Evolutionary conservation across 164 flowering plant genomes (phyloP), one percentile per base, ranked within the genome.

Genomic region (Stephania yunnanensis): DNA sequence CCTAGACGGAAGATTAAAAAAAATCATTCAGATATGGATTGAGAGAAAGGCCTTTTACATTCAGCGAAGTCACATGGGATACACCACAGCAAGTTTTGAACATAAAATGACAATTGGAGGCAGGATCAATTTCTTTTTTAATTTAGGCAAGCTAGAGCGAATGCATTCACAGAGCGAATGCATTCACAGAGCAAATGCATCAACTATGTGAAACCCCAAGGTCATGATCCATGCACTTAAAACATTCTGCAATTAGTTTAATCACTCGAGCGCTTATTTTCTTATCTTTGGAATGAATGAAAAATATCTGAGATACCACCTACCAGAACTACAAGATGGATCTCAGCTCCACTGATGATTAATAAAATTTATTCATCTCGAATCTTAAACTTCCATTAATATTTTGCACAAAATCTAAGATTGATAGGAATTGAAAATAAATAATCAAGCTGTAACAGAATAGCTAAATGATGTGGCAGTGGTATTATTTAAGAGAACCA

Each of bases 1-100:
- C 98, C 98, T 95, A 84, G 48, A 85, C 63, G 70, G 31, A 63
- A 71, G n/a, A 71, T 22, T 58, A 42, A 10, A 53, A 65, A 25
- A 53, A 50, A 10, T 29, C 46, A 13, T 61, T 22, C 6, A 15
- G 42, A 30, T 44, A n/a, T 46, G 58, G 10, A 66, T 17, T 74
- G 46, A 10, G 46, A 22, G 17, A n/a, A 46, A 64, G 25, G 25
- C 1, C 66, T 61, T 61, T 20, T 25, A n/a, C 25, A n/a, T 61
- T 61, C 66, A 19, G 20, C 25, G 20, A 20, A 5, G 8, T 25
- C 66, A 61, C 66, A 61, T 4, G 25, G n/a, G 20, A 61, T 61
- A 61, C 20, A 12, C 17, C 13, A 58, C 20, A 61, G 8, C 42
- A 61, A 61, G 29, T n/a, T 29, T 25, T 25, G 25, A 25, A 36